Evolutionary conservation across 192 early-diverging fungal species (phyloP), one percentile per base, ranked within the genome.

Genomic region (Coemansia sp.): DNA sequence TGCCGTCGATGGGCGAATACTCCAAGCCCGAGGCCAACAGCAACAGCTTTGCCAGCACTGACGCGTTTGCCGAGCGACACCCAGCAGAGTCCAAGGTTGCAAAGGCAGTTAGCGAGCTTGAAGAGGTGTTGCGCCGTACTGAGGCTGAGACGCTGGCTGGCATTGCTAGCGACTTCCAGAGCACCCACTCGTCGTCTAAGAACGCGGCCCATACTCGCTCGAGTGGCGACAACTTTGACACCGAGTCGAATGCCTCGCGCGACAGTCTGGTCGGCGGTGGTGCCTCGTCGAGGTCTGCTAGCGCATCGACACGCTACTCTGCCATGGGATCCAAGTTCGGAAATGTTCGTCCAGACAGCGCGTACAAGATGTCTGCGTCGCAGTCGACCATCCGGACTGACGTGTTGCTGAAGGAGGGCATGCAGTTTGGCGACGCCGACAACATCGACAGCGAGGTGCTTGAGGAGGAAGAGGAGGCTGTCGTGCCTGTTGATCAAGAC

Each of bases 31-130:
- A 34, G 29, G 66, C n/a, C 20, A 43, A 5, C 27, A 38, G 52
- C 55, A 31, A 36, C 27, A 15, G 13, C 20, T 31, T 36, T 66
- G 12, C 73, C 33, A 61, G 29, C 5, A 50, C 67, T 11, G 73
- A 67, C 7, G 76, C 68, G 20, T 79, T 79, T 61, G 44, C 73
- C 8, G 76, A 84, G 43, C 73, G 73, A 12, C 76, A 78, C n/a
- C 81, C 81, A 2, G 68, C 74, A 20, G 81, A 84, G 68, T 78
- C 81, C 50, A 84, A 84, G 74, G 81, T 84, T 7, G 81, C 81
- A 29, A 72, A 79, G 76, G 81, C 81, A 0, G 81, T 84, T n/a
- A 84, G 81, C 44, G 81, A 84, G 71, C 81, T 84, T 0, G 81
- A 84, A 38, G 81, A 84, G 62, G 81, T 84, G 5, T 52, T 84